These are phyloP conservation scores for Calonectria hawksworthii DNA, from an alignment of 2,329 filamentous ascomycete species.

Conservation along the genomic window DNA sequence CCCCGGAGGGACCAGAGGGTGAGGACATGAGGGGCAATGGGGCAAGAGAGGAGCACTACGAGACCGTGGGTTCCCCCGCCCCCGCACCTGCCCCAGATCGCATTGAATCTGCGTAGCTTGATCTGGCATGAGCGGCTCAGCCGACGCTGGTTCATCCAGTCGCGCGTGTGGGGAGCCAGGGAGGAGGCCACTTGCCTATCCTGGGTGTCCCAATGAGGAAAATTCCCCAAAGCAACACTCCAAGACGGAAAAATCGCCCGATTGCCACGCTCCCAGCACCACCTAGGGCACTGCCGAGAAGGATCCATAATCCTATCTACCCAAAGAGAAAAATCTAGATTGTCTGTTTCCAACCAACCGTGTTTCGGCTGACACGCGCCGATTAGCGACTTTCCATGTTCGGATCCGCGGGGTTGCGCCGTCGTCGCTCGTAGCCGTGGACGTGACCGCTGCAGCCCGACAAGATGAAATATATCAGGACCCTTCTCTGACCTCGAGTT, in stretches of 20 bases:
- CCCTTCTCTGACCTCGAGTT: background rate
- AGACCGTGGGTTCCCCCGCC: constrained; percentile 1
- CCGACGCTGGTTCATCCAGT: constrained; percentile 3
- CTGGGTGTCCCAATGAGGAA: background rate
- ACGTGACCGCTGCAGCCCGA: background rate
- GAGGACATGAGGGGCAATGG: background rate
- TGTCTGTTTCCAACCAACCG: background rate
- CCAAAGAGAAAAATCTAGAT: constrained; percentile 9
- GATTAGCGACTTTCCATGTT: constrained; percentile 27
- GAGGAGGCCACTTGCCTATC: constrained; percentile 5
- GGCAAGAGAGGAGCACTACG: background rate
- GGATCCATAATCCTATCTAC: background rate
- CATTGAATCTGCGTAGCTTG: constrained; percentile 1
- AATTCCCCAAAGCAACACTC: background rate
- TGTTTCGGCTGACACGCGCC: background rate
- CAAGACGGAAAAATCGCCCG: constrained; percentile 5
- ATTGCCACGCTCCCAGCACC: background rate
- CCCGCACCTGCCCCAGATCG: constrained; percentile 35
- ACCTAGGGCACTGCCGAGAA: background rate
- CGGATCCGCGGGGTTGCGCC: constrained; percentile 9
- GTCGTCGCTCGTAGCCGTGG: background rate
- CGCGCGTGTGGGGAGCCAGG: background rate
- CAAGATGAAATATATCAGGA: constrained; percentile 33
- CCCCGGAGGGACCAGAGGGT: background rate
- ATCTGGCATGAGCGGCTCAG: background rate